phyloP scores from a whole-genome alignment of 2,329 filamentous ascomycete genomes.

The Dendryphion nanum region DNA sequence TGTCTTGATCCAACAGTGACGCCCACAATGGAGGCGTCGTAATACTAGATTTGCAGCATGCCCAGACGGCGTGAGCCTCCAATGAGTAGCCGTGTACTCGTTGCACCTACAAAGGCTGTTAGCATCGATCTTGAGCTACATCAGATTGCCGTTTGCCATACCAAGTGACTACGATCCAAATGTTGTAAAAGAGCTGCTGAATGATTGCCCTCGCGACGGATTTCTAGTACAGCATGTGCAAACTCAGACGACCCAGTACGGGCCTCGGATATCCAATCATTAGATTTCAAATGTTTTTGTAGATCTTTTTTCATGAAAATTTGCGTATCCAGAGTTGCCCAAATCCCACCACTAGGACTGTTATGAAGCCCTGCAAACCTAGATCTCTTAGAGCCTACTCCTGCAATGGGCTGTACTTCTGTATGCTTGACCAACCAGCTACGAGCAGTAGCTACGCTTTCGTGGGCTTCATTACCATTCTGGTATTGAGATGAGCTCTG shows the following conservation, averaged over 20 bases:
- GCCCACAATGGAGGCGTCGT: constrained; percentile 52
- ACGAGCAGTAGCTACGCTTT: constrained; percentile 28
- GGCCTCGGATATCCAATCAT: constrained; percentile 30
- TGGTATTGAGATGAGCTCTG: constrained; percentile 14
- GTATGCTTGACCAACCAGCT: constrained; percentile 46
- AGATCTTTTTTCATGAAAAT: constrained; percentile 41
- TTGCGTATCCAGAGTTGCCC: constrained; percentile 50
- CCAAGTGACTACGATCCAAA: constrained; percentile 49
- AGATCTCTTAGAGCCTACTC: constrained; percentile 45
- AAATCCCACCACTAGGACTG: constrained; percentile 40
- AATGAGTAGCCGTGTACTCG: constrained; percentile 55
- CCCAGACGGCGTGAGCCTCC: constrained; percentile 53
- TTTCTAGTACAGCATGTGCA: constrained; percentile 52
- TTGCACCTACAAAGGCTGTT: constrained; percentile 41
- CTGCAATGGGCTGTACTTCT: constrained; percentile 48
- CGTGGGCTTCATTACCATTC: constrained; percentile 4
- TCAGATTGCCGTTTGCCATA: no score
- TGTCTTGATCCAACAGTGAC: constrained; percentile 48
- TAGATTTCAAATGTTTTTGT: constrained; percentile 23
- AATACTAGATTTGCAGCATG: constrained; percentile 43
- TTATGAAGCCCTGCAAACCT: constrained; percentile 51
- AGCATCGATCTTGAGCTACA: no score
- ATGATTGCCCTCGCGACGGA: constrained; percentile 48
- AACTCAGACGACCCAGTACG: constrained; percentile 35
- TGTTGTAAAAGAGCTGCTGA: constrained; percentile 40